Evolutionary conservation across 768 basidiomycete species (phyloP), one percentile per base, ranked within the genome.

Genomic region (Postia placenta): DNA sequence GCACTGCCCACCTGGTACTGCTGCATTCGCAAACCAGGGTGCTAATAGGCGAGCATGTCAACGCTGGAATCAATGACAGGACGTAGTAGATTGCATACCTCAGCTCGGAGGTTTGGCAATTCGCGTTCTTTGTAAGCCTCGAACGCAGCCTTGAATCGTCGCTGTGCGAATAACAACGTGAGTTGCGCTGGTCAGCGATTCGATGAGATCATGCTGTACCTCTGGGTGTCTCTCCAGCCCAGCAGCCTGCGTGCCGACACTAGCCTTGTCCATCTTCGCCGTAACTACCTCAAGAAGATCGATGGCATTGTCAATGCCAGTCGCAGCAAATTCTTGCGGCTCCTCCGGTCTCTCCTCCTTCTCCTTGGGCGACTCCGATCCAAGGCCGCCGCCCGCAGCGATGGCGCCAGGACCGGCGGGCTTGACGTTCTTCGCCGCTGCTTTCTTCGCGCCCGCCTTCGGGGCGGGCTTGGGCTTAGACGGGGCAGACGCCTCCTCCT

Each of bases 251-350:
- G 83, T 80, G 0, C 93, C 92, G 27, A 94, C 72, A 56, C 87
- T 90, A 1, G 90, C 89, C 69, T 95, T 95, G 66, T 95, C 93
- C 79, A 80, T 84, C 75, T 92, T 93, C 2, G 89, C 88, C 41
- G 82, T 94, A 23, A 95, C 91, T 3, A 92, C 78, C 50, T 91
- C 87, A 53, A 96, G 65, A 47, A 95, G 74, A 67, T 97, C 93
- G 44, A 97, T 64, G 7, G 89, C 92, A 63, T 91, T 85, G 61
- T 97, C 93, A 46, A 97, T 79, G 11, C 93, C 93, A 20, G 88
- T 91, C 12, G 93, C 93, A 2, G 81, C 64, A 65, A 74, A 88
- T 60, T 83, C 85, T 68, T 92, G 84, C 11, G 75, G 65, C 48
- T 79, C 75, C 45, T 69, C 64, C 27, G 45, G 61, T 45, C 55